Evolutionary conservation across 1,284 basidiomycete genomes (phyloP).

Genomic region (Microbotryomycetes sp.): DNA sequence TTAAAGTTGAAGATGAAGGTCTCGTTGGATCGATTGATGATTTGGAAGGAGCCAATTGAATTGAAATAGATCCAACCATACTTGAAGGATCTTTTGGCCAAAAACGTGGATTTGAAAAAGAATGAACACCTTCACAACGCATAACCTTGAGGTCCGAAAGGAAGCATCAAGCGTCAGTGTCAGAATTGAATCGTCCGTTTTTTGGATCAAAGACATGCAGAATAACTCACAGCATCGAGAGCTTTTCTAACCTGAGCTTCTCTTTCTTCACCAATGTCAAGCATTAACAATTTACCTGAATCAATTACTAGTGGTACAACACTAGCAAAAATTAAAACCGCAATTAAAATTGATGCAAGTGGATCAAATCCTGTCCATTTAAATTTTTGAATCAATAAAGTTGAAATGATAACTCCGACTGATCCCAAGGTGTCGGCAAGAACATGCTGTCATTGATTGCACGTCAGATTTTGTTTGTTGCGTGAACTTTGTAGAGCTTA

Average conservation of each 20-base stretch:
- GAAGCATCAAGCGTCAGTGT: conserved; percentile 2
- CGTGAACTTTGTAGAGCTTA: too few species aligned
- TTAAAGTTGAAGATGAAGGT: conserved; percentile 47
- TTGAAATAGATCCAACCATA: conserved; percentile 82
- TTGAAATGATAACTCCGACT: conserved; percentile 98
- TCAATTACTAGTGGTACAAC: conserved; percentile 93
- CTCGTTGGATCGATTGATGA: conserved; percentile 53
- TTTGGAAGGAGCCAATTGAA: conserved; percentile 62
- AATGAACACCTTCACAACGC: conserved; percentile 66
- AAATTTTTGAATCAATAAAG: conserved; percentile 87
- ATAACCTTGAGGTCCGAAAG: conserved; percentile 48
- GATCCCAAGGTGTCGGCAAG: conserved; percentile 59
- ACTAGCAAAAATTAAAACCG: conserved; percentile 85
- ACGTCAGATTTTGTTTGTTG: not conserved
- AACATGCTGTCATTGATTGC: conserved; percentile 46
- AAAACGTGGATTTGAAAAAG: conserved; percentile 76
- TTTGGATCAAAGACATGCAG: not conserved
- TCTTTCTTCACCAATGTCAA: conserved; percentile 69
- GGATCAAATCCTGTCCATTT: conserved; percentile 99
- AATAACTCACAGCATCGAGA: conserved; percentile 61
- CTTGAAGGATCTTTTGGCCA: conserved; percentile 90
- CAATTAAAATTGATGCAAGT: conserved; percentile 95
- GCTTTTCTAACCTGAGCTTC: conserved; percentile 63
- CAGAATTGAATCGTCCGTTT: conserved; percentile 1
- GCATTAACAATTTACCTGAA: conserved; percentile 75